These are phyloP conservation scores for Salmacisia buchloeana DNA, from an alignment of 1,284 basidiomycete species.

Conservation along the genomic window DNA sequence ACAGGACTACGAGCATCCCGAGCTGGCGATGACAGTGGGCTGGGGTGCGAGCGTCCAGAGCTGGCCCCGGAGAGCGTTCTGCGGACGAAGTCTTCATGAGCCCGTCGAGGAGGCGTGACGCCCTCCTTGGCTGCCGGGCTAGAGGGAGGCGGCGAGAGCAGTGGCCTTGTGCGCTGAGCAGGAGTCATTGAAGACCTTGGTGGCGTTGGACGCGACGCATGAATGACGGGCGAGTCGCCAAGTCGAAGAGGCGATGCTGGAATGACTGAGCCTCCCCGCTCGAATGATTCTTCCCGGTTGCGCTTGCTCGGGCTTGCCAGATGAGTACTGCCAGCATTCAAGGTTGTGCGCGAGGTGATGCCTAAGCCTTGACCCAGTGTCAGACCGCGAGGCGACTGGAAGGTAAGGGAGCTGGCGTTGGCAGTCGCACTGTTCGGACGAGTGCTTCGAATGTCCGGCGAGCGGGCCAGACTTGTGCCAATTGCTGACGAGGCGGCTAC, in stretches of 20 bases:
- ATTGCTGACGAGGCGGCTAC: constrained; percentile 4
- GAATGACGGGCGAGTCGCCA: not conserved
- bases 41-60: no score
- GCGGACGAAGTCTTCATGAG: not conserved
- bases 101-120: not conserved
- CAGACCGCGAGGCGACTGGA: not conserved
- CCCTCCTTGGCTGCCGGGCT: not conserved
- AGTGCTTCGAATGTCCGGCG: not conserved
- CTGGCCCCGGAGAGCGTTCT: not conserved
- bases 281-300: not conserved
- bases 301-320: not conserved
- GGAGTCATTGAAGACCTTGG: not conserved
- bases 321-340: not conserved
- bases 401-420: not conserved
- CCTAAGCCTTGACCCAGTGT: not conserved
- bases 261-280: not conserved
- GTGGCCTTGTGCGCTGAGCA: not conserved
- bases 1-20: no score
- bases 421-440: not conserved
- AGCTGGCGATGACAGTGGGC: not conserved
- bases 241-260: not conserved
- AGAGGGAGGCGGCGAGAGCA: not conserved
- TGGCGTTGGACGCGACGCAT: no score
- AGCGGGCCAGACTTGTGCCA: constrained; percentile 3
- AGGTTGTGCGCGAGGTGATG: not conserved